Base-by-base conservation (phyloP, 164 flowering plant genomes). In the Macadamia tetraphylla region DNA sequence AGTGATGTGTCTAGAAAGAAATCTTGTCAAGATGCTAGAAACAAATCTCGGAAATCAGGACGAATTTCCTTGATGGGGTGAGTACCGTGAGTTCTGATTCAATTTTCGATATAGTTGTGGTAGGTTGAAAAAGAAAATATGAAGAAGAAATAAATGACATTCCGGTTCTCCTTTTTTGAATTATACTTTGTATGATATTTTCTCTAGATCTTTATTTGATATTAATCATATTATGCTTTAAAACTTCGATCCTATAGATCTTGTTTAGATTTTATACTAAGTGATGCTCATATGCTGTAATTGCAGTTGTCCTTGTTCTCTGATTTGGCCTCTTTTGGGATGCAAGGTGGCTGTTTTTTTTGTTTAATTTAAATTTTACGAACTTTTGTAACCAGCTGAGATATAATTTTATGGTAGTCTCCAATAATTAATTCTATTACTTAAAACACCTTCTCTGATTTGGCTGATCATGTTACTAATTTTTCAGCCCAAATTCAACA, bases 61-160 rank as follows among this genome's bases (percentile, higher is more conserved):
- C 91, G 87, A 23, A 65, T 71, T 79, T 87, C 96, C 30, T 80
- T 84, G 29, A 78, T 78, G 82, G 89, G 93, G 98, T 94, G 69
- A 80, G 89, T 65, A 56, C 55, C 57, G 98, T 94, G 69, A 80
- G 89, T 65, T 59, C 55, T 59, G 52, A 2, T 32, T 60, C 49
- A 40, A 52, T 12, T 9, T 56, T 63, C 31, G 18, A 23, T 57
- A 18, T 48, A 15, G 9, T 40, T n/a, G 51, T 46, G 51, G 51
- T 30, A 18, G 13, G 0, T 17, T 31, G 65, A 60, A 17, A 60
- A 61, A n/a, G 40, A 35, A 35, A 35, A 35, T 35, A 46, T 3
- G 15, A 4, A n/a, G 58, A 55, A 57, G 23, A 29, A 63, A 30
- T 12, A 29, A 62, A 62, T 12, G 10, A 14, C 56, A 55, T 29